phyloP scores from a whole-genome alignment of 2,329 filamentous ascomycete species.

The Cladosporium cucumerinum region DNA sequence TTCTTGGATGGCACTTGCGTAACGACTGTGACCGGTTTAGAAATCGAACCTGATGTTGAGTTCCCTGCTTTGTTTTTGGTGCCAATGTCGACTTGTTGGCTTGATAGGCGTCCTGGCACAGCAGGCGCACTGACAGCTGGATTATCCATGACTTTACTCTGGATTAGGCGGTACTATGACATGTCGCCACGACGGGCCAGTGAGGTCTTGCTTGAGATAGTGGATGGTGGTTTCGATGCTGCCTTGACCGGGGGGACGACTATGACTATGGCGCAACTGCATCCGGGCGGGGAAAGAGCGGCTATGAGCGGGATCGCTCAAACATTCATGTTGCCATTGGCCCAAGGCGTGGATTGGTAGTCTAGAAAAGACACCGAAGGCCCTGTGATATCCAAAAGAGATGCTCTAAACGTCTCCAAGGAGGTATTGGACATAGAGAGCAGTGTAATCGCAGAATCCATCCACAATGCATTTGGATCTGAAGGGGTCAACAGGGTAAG shows the following conservation, averaged over 20 bases:
- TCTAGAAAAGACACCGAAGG: neutral
- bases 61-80: neutral
- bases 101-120: neutral
- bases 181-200: neutral
- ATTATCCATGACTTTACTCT: neutral
- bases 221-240: neutral
- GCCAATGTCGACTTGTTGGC: neutral
- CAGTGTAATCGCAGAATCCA: neutral
- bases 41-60: too few relatives aligned
- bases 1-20: conserved; percentile 2
- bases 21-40: neutral
- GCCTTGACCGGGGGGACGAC: neutral
- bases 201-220: neutral
- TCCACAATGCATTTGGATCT: neutral
- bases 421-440: neutral
- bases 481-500: neutral
- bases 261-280: neutral
- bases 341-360: neutral
- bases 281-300: neutral
- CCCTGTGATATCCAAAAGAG: neutral
- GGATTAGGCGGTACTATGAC: neutral
- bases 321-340: neutral
- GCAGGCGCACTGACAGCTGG: neutral
- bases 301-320: neutral
- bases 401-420: neutral